phyloP scores from a whole-genome alignment of 208 protist species.

The Trypanosoma mega region DNA sequence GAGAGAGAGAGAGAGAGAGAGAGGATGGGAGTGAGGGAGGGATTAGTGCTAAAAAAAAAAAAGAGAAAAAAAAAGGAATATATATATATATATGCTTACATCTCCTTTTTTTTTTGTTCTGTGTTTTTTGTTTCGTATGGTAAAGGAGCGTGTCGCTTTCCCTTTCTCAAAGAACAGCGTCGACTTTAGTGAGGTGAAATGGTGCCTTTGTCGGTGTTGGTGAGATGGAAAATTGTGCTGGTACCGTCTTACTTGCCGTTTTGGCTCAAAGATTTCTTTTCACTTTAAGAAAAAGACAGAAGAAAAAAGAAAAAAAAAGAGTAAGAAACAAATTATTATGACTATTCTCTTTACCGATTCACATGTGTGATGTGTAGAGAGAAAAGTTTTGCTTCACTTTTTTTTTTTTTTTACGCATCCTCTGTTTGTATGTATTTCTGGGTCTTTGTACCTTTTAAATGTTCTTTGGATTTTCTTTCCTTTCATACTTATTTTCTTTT shows the following conservation, averaged over 20 bases:
- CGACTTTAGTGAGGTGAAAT: background rate
- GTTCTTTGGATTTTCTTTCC: background rate
- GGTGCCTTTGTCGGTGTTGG: no score
- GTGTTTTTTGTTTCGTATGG: no score
- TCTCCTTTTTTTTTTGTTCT: background rate
- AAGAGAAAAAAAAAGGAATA: background rate
- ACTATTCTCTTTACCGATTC: background rate
- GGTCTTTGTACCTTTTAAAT: background rate
- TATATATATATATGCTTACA: background rate
- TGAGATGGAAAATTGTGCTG: no score
- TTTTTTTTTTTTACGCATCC: slow-evolving; percentile 10
- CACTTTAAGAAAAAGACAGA: no score
- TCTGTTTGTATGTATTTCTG: slow-evolving; percentile 15
- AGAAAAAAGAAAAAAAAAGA: background rate
- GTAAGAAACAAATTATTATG: background rate
- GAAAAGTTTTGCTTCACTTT: slow-evolving; percentile 4
- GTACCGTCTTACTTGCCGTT: no score
- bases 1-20: background rate
- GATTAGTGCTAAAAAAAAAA: background rate
- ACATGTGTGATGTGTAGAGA: background rate
- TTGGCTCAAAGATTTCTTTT: no score
- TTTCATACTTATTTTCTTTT: slow-evolving; percentile 9
- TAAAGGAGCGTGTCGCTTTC: background rate
- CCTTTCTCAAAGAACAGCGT: background rate
- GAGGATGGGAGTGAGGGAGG: background rate